These are phyloP conservation scores for Candida parachauliodes DNA, from an alignment of 805 yeast genomes.

Conservation along the genomic window DNA sequence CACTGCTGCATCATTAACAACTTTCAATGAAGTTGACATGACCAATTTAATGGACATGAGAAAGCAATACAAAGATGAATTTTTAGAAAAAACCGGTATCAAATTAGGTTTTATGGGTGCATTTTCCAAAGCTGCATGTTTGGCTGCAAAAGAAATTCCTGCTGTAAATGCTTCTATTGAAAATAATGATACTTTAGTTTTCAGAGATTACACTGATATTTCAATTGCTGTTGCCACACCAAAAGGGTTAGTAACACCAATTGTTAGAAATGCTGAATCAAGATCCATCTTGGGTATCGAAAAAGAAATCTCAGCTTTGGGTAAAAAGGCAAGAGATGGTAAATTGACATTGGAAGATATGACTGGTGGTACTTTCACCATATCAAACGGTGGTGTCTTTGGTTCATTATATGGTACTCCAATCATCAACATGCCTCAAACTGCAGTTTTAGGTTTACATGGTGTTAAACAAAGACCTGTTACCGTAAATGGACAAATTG, in stretches of 20 bases:
- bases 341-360: slow-evolving; percentile 95
- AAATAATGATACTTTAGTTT: slow-evolving; percentile 86
- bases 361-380: slow-evolving; percentile 99
- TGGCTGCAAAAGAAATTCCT: slow-evolving; percentile 93
- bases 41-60: slow-evolving; percentile 87
- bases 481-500: slow-evolving; percentile 92
- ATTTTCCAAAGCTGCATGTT: slow-evolving; percentile 86
- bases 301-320: slow-evolving; percentile 74
- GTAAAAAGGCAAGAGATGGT: slow-evolving; percentile 94
- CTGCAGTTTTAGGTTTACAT: slow-evolving; percentile 95
- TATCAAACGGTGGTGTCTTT: slow-evolving; percentile 98
- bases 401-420: slow-evolving; percentile 98
- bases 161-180: slow-evolving; percentile 95
- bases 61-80: slow-evolving; percentile 94
- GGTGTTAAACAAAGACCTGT: slow-evolving; percentile 98
- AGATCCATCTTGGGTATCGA: slow-evolving; percentile 85
- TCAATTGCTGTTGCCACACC: slow-evolving; percentile 98
- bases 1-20: slow-evolving; percentile 96
- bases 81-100: slow-evolving; percentile 87
- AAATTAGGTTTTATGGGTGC: slow-evolving; percentile 99
- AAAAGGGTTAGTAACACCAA: slow-evolving; percentile 97
- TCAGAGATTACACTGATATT: slow-evolving; percentile 93
- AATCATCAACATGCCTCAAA: slow-evolving; percentile 96
- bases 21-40: slow-evolving; percentile 98
- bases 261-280: slow-evolving; percentile 95